These are phyloP conservation scores for Neoascochyta sp. DNA, from an alignment of 2,329 filamentous ascomycete species.

Conservation along the genomic window DNA sequence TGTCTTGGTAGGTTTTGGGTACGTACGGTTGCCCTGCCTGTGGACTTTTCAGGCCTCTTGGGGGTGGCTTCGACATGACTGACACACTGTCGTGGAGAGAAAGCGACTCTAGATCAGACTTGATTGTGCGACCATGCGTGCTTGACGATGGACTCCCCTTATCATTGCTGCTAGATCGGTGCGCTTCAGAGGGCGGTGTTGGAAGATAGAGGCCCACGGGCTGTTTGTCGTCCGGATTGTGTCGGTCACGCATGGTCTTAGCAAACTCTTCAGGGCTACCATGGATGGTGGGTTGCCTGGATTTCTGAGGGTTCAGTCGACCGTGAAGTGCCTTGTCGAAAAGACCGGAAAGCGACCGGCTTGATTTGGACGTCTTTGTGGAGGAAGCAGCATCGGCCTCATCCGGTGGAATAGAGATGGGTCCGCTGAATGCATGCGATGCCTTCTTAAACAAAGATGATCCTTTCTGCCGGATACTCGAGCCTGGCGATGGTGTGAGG, in stretches of 20 bases:
- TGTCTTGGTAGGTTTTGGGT: conserved; percentile 11
- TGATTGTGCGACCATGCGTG: background rate
- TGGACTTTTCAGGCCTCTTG: no score
- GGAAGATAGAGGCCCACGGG: conserved; percentile 13
- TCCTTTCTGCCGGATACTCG: conserved; percentile 4
- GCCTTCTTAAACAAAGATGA: conserved; percentile 9
- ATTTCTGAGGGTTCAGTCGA: conserved; percentile 5
- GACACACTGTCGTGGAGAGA: no score
- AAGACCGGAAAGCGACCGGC: conserved; percentile 4
- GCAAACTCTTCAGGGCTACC: conserved; percentile 12
- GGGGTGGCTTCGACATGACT: no score
- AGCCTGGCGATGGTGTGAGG: conserved; percentile 7
- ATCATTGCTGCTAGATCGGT: conserved; percentile 10
- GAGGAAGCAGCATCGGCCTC: conserved; percentile 9
- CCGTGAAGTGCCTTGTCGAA: conserved; percentile 15
- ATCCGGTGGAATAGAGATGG: conserved; percentile 15
- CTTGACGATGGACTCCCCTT: conserved; percentile 1
- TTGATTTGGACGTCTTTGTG: conserved; percentile 5
- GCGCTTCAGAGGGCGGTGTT: conserved; percentile 19
- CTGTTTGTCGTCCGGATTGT: conserved; percentile 3
- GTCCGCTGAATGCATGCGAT: conserved; percentile 12
- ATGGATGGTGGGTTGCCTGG: conserved; percentile 8
- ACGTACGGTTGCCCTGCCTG: conserved; percentile 11
- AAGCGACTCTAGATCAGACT: no score
- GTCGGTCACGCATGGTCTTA: conserved; percentile 9